Base-by-base conservation (phyloP, 179 eudicot species). In the Drosera spatulata region DNA sequence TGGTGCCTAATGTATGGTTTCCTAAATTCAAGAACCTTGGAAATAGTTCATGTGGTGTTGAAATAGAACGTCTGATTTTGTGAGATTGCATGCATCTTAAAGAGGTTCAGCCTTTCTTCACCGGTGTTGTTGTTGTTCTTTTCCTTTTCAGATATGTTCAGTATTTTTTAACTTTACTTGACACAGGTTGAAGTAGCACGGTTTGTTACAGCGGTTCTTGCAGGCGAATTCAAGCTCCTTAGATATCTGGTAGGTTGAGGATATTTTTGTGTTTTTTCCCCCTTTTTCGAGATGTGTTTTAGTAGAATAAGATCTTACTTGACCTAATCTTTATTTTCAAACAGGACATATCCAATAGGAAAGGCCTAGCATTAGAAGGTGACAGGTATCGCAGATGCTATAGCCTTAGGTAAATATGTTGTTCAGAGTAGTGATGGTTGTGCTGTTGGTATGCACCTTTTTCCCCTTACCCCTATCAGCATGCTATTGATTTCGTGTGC, bases 11-110 rank as follows among this genome's bases (percentile, higher is more conserved):
- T 22, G 33, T 22, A 22, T 50, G 65, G 44, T 9, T 61, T 15
- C 55, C 5, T 51, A 41, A n/a, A 40, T n/a, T 38, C 54, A 83
- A 85, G 73, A 80, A 73, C 61, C 77, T 82, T 64, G 77, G 82
- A 58, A 70, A 69, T 56, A 65, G 50, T 61, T 72, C 67, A 3
- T 75, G 80, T 55, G 76, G 75, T 9, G 64, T 58, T 64, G 66
- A 58, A 44, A 66, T 83, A 70, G 88, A 83, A 73, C 72, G 69
- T 55, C 61, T 83, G 66, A 55, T 78, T 64, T 69, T 83, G 62
- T 74, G 88, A 11, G 88, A 83, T 49, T 83, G 85, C 67, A 73
- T 80, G 81, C 81, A 80, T 69, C 79, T 83, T 46, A 83, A 73
- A 65, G 85, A 78, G 73, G 88, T 80, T 53, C 47, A 62, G 12